phyloP scores from a whole-genome alignment of 2,329 filamentous ascomycete species.

The Hymenoscyphus salicellus region DNA sequence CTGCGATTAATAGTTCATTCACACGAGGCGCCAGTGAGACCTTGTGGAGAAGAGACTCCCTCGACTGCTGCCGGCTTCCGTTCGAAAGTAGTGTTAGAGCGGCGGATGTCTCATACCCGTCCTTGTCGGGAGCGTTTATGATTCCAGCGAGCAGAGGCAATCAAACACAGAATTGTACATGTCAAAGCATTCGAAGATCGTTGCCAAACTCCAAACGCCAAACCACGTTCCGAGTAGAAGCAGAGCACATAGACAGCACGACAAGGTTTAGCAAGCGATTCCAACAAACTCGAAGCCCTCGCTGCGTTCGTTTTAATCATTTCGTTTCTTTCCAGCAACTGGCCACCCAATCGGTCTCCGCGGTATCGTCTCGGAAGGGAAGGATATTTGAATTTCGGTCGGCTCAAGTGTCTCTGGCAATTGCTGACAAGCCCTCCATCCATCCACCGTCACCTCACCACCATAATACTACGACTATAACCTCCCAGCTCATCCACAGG shows the following conservation, averaged over 20 bases:
- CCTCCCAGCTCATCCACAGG: slow-evolving; percentile 12
- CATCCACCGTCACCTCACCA: slow-evolving; percentile 9
- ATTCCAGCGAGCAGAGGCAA: slow-evolving; percentile 23
- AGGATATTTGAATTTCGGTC: slow-evolving; percentile 18
- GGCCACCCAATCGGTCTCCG: slow-evolving; percentile 20
- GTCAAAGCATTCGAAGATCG: slow-evolving; percentile 12
- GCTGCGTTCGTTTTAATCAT: slow-evolving; percentile 8
- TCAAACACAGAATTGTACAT: slow-evolving; percentile 24
- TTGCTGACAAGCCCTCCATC: slow-evolving; percentile 6
- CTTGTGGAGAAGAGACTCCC: slow-evolving; percentile 3
- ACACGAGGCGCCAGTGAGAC: not conserved
- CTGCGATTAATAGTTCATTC: not conserved
- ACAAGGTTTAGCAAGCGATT: slow-evolving; percentile 5
- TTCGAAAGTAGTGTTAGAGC: slow-evolving; percentile 17
- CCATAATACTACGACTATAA: slow-evolving; percentile 11
- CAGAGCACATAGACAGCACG: slow-evolving; percentile 4
- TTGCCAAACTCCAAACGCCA: slow-evolving; percentile 1
- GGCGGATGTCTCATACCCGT: slow-evolving; percentile 27
- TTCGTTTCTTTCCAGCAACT: slow-evolving; percentile 15
- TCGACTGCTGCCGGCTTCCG: slow-evolving; percentile 26
- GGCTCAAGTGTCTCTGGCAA: slow-evolving; percentile 14
- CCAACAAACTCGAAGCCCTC: not conserved
- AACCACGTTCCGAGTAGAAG: not conserved
- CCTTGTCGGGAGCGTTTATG: slow-evolving; percentile 15
- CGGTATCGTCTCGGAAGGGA: slow-evolving; percentile 24